Evolutionary conservation across 2,329 filamentous ascomycete species (phyloP).

Genomic region (Xylogone sp.): DNA sequence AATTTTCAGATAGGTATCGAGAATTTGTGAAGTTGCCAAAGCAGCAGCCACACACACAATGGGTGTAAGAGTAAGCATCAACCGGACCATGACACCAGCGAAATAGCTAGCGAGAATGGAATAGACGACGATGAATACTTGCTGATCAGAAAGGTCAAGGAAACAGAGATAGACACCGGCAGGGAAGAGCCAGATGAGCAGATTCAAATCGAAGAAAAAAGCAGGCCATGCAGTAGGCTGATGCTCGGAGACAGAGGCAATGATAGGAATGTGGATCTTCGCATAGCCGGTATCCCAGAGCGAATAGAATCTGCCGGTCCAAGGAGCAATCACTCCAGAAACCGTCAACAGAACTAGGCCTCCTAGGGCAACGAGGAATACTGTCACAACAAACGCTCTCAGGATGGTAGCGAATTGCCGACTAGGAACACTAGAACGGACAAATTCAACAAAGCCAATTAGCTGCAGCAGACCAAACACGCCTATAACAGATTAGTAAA

Average conservation of each 20-base stretch:
- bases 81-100: conserved; percentile 96
- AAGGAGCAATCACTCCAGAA: conserved; percentile 89
- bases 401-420: conserved; percentile 94
- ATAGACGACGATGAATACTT: conserved; percentile 97
- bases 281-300: conserved; percentile 98
- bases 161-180: conserved; percentile 98
- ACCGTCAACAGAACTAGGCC: conserved; percentile 85
- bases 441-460: conserved; percentile 85
- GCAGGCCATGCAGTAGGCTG: conserved; percentile 98
- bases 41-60: conserved; percentile 94
- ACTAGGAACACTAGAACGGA: conserved; percentile 82
- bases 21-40: conserved; percentile 78
- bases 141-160: conserved; percentile 88
- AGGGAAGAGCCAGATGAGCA: conserved; percentile 98
- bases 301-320: conserved; percentile 98
- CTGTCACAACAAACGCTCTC: conserved; percentile 66
- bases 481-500: conserved; percentile 45
- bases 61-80: conserved; percentile 96
- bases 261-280: conserved; percentile 99
- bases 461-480: conserved; percentile 95
- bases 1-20: conserved; percentile 77
- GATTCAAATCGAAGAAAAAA: conserved; percentile 98
- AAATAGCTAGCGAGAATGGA: conserved; percentile 97
- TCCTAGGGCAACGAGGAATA: conserved; percentile 69
- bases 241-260: conserved; percentile 98